A percentile compares a stretch with the other conserved stretches of the same genome.
These are phyloP conservation scores for Pelargonium cotyledonis DNA, from an alignment of 441 rosid species.

Conservation along the genomic window DNA sequence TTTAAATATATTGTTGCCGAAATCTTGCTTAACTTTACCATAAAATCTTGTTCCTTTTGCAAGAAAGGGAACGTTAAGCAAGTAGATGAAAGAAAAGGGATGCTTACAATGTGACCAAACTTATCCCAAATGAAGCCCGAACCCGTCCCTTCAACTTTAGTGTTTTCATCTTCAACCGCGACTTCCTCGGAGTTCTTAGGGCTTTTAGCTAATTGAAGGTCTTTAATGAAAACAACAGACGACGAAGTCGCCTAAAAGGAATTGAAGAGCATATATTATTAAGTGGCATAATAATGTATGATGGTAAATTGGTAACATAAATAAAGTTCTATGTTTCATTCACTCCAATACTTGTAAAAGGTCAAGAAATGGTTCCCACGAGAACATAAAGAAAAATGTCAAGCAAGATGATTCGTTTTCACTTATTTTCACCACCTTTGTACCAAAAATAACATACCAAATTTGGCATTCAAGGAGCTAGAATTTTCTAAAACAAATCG, in stretches of 20 bases:
- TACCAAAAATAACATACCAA: too few relatives aligned
- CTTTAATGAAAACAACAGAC: conserved; percentile 72
- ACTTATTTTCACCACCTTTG: too few relatives aligned
- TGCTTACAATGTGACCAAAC: conserved; percentile 84
- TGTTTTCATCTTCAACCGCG: conserved; percentile 40
- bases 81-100: not conserved
- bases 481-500: too few relatives aligned
- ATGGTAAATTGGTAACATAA: too few relatives aligned
- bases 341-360: not conserved
- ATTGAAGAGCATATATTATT: not conserved
- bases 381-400: not conserved
- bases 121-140: conserved; percentile 94
- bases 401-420: not conserved
- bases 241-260: conserved; percentile 52
- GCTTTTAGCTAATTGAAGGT: conserved; percentile 53
- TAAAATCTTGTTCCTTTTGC: too few relatives aligned
- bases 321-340: not conserved
- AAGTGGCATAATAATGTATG: not conserved
- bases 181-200: conserved; percentile 28
- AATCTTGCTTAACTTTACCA: too few relatives aligned
- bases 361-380: not conserved
- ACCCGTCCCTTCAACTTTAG: conserved; percentile 80
- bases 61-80: too few relatives aligned
- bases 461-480: too few relatives aligned
- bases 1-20: too few relatives aligned